Evolutionary conservation across 192 early-diverging fungal genomes (phyloP).

Genomic region (Coemansia sp.): DNA sequence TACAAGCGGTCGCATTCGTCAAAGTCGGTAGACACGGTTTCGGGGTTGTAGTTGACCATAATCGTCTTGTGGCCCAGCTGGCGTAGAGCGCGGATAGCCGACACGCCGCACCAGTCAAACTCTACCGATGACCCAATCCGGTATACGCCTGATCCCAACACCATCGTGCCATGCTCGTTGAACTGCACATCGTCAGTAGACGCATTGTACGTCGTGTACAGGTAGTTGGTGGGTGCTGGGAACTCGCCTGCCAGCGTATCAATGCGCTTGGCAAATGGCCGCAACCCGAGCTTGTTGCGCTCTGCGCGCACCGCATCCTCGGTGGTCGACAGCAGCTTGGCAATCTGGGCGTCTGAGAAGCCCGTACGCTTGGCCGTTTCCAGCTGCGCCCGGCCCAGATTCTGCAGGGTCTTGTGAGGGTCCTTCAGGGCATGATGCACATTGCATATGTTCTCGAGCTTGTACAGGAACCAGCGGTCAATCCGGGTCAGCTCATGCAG

Average conservation of each 20-base stretch:
- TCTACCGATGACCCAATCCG: conserved; percentile 98
- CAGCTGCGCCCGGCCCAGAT: conserved; percentile 60
- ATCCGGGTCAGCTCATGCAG: conserved; percentile 86
- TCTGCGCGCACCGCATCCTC: conserved; percentile 71
- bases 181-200: conserved; percentile 87
- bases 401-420: conserved; percentile 58
- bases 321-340: conserved; percentile 43
- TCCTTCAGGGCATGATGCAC: conserved; percentile 50
- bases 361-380: conserved; percentile 88
- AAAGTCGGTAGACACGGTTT: conserved; percentile 98
- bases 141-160: conserved; percentile 96
- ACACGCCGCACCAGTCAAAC: conserved; percentile 98
- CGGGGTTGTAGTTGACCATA: conserved; percentile 99
- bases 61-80: conserved; percentile 84
- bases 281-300: conserved; percentile 73
- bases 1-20: conserved; percentile 97
- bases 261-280: conserved; percentile 96
- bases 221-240: conserved; percentile 97
- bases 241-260: conserved; percentile 99
- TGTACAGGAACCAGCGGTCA: conserved; percentile 98
- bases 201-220: conserved; percentile 98
- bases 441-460: conserved; percentile 78
- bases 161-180: conserved; percentile 93
- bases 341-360: conserved; percentile 78
- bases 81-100: conserved; percentile 91